Conservation (phyloP, 225 moss, liverwort and hornwort genomes). For the Pseudisothecium myosuroides region DNA sequence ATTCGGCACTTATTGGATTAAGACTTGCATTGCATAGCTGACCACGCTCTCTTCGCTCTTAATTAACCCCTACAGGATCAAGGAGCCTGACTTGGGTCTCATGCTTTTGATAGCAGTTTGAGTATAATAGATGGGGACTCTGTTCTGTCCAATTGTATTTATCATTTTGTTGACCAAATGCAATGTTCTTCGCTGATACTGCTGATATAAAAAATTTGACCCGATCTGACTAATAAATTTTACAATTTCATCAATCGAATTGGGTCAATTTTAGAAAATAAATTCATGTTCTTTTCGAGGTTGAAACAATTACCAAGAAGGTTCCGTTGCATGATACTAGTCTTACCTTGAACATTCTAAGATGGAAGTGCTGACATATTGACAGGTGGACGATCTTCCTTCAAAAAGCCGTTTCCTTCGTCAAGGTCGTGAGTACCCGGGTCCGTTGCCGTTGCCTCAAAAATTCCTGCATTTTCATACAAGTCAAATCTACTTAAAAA, state of each 20-base stretch:
- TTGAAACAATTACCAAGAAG: not conserved
- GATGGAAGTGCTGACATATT: slow-evolving; percentile 71
- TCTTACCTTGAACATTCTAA: slow-evolving; percentile 31
- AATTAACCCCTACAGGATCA: not conserved
- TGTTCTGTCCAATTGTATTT: not conserved
- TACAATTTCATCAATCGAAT: not conserved
- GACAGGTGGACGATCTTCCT: slow-evolving; percentile 69
- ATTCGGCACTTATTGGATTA: not conserved
- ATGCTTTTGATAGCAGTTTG: not conserved
- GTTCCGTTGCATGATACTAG: not conserved
- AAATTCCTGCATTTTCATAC: slow-evolving; percentile 51
- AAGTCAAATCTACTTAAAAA: not conserved
- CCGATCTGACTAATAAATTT: not conserved
- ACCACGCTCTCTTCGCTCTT: not conserved
- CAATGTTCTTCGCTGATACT: not conserved
- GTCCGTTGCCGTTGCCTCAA: slow-evolving; percentile 69
- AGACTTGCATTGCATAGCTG: not conserved
- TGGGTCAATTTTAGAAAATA: not conserved
- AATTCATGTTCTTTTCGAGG: not conserved
- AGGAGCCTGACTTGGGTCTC: not conserved
- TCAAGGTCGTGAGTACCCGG: slow-evolving; percentile 48
- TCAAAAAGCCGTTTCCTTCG: slow-evolving; percentile 49
- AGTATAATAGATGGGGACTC: not conserved
- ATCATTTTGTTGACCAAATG: not conserved
- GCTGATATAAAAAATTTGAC: not conserved